phyloP scores from a whole-genome alignment of 2,329 filamentous ascomycete species.

The Scedosporium boydii region DNA sequence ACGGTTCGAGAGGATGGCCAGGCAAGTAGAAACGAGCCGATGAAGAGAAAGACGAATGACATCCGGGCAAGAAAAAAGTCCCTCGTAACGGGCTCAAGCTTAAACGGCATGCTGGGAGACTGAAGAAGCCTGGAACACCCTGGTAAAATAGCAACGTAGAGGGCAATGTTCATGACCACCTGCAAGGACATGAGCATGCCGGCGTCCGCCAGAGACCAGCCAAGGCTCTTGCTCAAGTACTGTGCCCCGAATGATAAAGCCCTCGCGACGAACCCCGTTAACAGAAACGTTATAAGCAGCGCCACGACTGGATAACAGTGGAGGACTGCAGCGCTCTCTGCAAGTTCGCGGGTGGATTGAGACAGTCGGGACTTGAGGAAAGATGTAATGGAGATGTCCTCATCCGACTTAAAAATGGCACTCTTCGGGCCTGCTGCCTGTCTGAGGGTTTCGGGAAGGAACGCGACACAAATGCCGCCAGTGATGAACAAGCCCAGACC shows the following conservation, averaged over 20 bases:
- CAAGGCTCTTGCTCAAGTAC: constrained; percentile 10
- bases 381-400: background rate
- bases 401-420: background rate
- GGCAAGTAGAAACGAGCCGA: constrained; percentile 15
- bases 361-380: background rate
- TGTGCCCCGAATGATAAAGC: constrained; percentile 5
- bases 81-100: constrained; percentile 5
- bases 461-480: background rate
- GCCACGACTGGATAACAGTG: constrained; percentile 1
- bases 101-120: background rate
- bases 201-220: constrained; percentile 12
- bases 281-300: constrained; percentile 7
- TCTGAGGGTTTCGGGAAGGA: constrained; percentile 4
- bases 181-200: constrained; percentile 15
- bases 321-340: background rate
- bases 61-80: constrained; percentile 16
- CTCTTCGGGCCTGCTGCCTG: background rate
- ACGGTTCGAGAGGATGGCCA: constrained; percentile 11
- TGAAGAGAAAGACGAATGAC: constrained; percentile 12
- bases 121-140: constrained; percentile 9
- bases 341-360: background rate
- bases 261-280: constrained; percentile 1
- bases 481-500: background rate
- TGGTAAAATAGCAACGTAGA: constrained; percentile 11
- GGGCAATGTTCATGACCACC: constrained; percentile 13